phyloP scores from a whole-genome alignment of 1,284 basidiomycete genomes.

The Trichosporon sp. region DNA sequence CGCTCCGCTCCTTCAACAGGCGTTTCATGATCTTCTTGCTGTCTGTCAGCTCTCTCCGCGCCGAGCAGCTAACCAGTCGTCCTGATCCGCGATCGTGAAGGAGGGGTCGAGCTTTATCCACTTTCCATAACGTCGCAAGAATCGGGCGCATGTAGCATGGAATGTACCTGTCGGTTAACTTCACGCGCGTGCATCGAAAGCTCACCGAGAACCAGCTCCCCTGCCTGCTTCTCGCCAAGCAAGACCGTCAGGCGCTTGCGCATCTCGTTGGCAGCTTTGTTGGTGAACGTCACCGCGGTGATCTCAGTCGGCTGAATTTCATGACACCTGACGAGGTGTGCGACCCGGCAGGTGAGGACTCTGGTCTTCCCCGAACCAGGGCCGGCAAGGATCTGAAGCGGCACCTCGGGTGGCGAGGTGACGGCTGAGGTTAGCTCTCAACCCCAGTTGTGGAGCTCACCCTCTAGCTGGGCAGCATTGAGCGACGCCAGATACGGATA shows the following conservation, averaged over 20 bases:
- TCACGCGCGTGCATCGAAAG: not conserved
- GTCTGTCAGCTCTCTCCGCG: not conserved
- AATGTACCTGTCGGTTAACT: constrained; percentile 64
- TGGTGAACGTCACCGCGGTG: constrained; percentile 78
- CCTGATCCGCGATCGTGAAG: constrained; percentile 77
- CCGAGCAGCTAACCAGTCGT: constrained; percentile 64
- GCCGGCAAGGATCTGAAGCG: constrained; percentile 77
- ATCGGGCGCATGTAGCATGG: constrained; percentile 69
- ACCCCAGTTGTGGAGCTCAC: constrained; percentile 13
- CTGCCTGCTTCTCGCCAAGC: constrained; percentile 63
- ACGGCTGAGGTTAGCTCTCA: constrained; percentile 56
- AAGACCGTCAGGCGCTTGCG: constrained; percentile 64
- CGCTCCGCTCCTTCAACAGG: constrained; percentile 59
- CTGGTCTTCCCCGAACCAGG: constrained; percentile 69
- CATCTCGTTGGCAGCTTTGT: constrained; percentile 91
- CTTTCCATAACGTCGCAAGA: constrained; percentile 64
- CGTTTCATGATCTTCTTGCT: constrained; percentile 69
- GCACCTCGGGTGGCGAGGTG: constrained; percentile 58
- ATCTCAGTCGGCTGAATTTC: constrained; percentile 59
- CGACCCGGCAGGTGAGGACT: constrained; percentile 75
- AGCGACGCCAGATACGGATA: constrained; percentile 38
- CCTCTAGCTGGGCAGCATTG: constrained; percentile 40
- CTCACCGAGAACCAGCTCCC: constrained; percentile 58
- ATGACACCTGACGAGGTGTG: constrained; percentile 64
- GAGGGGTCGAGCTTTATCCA: constrained; percentile 64